phyloP scores from a whole-genome alignment of 1,139 yeast species.

The Geotrichum restrictum region DNA sequence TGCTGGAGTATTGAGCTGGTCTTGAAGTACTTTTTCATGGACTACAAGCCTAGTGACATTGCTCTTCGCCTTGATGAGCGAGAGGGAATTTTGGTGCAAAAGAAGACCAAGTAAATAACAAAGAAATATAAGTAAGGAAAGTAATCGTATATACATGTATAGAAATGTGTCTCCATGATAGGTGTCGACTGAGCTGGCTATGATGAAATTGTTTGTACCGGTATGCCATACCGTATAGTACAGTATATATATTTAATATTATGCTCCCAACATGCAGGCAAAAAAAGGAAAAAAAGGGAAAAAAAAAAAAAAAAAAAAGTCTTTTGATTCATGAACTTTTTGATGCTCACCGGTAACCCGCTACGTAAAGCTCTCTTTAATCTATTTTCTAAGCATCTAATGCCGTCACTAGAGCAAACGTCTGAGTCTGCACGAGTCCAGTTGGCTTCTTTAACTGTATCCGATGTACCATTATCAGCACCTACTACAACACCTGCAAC shows the following conservation, averaged over 20 bases:
- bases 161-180: too few species aligned
- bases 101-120: conserved; percentile 31
- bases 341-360: background rate
- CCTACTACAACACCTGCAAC: background rate
- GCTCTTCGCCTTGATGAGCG: conserved; percentile 48
- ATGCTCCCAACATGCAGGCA: background rate
- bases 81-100: conserved; percentile 31
- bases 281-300: background rate
- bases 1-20: conserved; percentile 77
- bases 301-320: background rate
- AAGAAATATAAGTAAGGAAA: background rate
- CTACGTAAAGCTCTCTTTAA: background rate
- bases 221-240: too few species aligned
- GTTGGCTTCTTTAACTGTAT: background rate
- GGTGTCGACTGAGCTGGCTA: too few species aligned
- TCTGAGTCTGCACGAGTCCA: background rate
- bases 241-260: too few species aligned
- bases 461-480: background rate
- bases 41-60: conserved; percentile 87
- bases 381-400: background rate
- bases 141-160: background rate
- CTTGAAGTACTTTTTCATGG: conserved; percentile 82
- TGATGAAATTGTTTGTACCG: too few species aligned
- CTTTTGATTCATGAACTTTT: background rate
- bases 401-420: background rate